Conservation (phyloP, 208 protist species). For the Leishmania amazonensis region DNA sequence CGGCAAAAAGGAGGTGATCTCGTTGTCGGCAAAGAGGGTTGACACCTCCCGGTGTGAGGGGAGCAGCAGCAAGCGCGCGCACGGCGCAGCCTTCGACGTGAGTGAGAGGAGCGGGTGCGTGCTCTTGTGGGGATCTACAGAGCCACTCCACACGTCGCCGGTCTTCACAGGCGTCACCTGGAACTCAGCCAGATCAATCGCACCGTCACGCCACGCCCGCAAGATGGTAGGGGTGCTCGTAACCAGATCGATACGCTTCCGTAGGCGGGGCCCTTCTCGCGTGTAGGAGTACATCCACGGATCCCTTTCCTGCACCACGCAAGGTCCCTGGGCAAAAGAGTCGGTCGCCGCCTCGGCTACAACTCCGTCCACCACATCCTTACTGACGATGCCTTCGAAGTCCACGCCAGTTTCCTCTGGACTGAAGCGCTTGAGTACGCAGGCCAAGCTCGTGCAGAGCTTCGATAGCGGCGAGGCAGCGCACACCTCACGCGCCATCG, state of each 20-base stretch:
- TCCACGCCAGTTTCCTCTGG: neutral
- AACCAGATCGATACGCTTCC: constrained; percentile 55
- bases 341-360: neutral
- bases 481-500: constrained; percentile 23
- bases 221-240: constrained; percentile 47
- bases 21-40: constrained; percentile 22
- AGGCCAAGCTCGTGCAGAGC: constrained; percentile 26
- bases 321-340: neutral
- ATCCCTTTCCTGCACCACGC: neutral
- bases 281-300: constrained; percentile 46
- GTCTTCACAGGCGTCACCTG: neutral
- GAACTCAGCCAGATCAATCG: constrained; percentile 42
- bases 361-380: neutral
- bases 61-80: constrained; percentile 68
- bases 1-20: constrained; percentile 22
- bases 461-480: constrained; percentile 20
- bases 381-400: neutral
- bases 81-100: constrained; percentile 26
- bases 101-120: constrained; percentile 29
- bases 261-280: constrained; percentile 45
- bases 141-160: neutral
- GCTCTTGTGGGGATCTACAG: constrained; percentile 28
- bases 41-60: constrained; percentile 53
- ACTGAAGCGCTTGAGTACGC: constrained; percentile 28
- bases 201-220: constrained; percentile 62